Conservation (phyloP, 139 green algal species). For the Micromonas commoda region DNA sequence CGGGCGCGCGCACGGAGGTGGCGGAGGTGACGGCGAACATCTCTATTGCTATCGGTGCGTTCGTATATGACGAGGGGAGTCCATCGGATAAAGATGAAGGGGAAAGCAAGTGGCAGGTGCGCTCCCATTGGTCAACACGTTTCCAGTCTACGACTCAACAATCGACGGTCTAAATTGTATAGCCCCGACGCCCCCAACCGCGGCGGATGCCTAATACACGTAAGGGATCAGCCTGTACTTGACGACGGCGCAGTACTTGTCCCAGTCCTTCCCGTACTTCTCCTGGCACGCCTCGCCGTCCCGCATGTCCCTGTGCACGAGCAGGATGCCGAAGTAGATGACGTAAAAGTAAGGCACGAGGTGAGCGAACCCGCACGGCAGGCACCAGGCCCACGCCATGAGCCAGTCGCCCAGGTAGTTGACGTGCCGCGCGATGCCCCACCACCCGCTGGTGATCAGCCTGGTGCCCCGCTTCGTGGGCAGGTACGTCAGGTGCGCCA, state of each 20-base stretch:
- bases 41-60: neutral
- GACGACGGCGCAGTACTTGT: constrained; percentile 85
- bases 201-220: too few relatives aligned
- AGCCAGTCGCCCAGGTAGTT: constrained; percentile 95
- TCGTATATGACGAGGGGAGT: neutral
- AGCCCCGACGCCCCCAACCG: too few relatives aligned
- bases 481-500: constrained; percentile 70
- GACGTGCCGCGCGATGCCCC: constrained; percentile 81
- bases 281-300: constrained; percentile 77
- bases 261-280: constrained; percentile 96
- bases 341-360: constrained; percentile 84
- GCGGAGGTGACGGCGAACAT: neutral
- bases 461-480: constrained; percentile 68
- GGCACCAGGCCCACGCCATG: constrained; percentile 84
- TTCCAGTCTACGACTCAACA: too few relatives aligned
- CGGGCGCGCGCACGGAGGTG: neutral
- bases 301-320: constrained; percentile 53
- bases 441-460: constrained; percentile 83
- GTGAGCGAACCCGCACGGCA: constrained; percentile 70
- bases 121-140: too few relatives aligned
- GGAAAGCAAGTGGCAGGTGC: too few relatives aligned
- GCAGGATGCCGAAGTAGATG: constrained; percentile 84
- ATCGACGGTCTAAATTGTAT: too few relatives aligned
- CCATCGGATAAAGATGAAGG: too few relatives aligned
- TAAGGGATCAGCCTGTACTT: constrained; percentile 81